Evolutionary conservation across 2,329 filamentous ascomycete genomes (phyloP).

Genomic region (Pseudocercospora fijiensis): DNA sequence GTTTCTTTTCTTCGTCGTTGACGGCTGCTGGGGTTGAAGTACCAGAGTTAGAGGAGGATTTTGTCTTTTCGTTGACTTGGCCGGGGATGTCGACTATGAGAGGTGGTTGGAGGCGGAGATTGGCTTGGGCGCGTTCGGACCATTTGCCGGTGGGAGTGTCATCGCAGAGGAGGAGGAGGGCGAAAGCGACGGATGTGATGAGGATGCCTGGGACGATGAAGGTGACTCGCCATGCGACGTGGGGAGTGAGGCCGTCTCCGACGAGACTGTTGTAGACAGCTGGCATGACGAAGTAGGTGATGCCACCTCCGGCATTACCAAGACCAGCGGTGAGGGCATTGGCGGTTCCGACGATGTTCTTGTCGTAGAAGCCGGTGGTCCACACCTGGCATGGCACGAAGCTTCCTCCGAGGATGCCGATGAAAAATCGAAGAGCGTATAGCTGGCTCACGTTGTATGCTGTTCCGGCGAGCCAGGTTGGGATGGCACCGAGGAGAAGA

Average conservation of each 20-base stretch:
- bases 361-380: conserved; percentile 91
- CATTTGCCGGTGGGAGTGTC: conserved; percentile 81
- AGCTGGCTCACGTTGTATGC: conserved; percentile 67
- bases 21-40: conserved; percentile 36
- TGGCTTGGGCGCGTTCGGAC: conserved; percentile 66
- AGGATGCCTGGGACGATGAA: conserved; percentile 69
- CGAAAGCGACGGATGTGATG: conserved; percentile 20
- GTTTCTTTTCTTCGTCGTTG: conserved; percentile 43
- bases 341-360: conserved; percentile 83
- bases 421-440: conserved; percentile 74
- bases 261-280: conserved; percentile 61
- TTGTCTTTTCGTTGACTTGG: conserved; percentile 47
- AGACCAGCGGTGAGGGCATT: conserved; percentile 82
- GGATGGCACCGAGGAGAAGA: conserved; percentile 75
- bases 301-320: conserved; percentile 84
- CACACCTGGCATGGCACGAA: conserved; percentile 90
- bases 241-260: conserved; percentile 40
- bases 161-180: conserved; percentile 49
- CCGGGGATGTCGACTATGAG: conserved; percentile 54
- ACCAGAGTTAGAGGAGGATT: conserved; percentile 19
- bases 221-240: conserved; percentile 77
- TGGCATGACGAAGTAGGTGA: conserved; percentile 93
- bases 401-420: conserved; percentile 73
- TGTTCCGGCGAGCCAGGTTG: conserved; percentile 77
- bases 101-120: conserved; percentile 45